Base-by-base conservation (phyloP, 1,284 basidiomycete genomes). In the Boletus smithii region DNA sequence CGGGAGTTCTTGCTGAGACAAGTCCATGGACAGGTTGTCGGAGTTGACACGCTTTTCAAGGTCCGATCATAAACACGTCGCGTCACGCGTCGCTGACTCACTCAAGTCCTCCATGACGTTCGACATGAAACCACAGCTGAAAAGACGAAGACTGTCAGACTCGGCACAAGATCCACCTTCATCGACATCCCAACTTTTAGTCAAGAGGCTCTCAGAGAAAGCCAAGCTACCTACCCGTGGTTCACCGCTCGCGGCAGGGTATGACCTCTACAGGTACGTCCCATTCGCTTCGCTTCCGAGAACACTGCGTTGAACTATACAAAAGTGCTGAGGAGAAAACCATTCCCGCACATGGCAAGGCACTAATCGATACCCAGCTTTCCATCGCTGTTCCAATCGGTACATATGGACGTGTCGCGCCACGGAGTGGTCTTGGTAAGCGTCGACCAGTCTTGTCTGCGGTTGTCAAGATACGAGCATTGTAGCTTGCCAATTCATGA, bases 391-490 rank as follows among this genome's bases (percentile, higher is more conserved):
- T 99, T 1, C 97, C 97, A 1, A 72, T 74, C 27, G 95, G 93
- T 0, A 95, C 92, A 6, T 99, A 99, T 65, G 95, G 95, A 49
- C 89, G 97, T 41, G 88, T 99, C 50, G 95, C 95, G 2, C 95
- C 95, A 6, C 81, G 95, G 13, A 92, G 88, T 60, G 95, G 95
- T 5, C 80, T 98, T 14, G 95, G 94, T 95, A 54, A 42, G 82
- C 67, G 30, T 16, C 8, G 26, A 7, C 35, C 14, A 41, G n/a
- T 20, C n/a, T 33, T 27, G 23, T 37, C 20, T 18, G n/a, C 4
- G 10, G 32, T 26, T 22, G 16, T 33, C 48, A n/a, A 40, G 35
- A 44, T 18, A 22, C 16, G 30, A 26, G 10, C 29, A 11, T 42
- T 35, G 44, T 58, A 95, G 95, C 95, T 4, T 88, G 88, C 22